Evolutionary conservation across 768 basidiomycete species (phyloP).

Genomic region (Boletus sensibilis): DNA sequence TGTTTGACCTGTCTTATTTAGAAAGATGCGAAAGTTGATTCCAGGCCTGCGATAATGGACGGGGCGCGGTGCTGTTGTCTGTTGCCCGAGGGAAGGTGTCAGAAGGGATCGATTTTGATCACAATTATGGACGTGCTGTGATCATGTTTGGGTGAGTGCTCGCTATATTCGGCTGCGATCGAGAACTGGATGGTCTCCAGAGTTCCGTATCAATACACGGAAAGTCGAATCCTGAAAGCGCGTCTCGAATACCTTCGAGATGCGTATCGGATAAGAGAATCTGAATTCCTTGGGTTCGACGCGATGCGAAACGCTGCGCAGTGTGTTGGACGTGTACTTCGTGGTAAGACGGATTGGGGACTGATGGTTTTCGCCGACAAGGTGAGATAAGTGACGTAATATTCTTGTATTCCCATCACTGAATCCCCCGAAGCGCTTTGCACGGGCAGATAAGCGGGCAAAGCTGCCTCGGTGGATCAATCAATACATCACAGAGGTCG

Average conservation of each 20-base stretch:
- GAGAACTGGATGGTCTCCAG: constrained; percentile 38
- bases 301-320: constrained; percentile 99
- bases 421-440: constrained; percentile 66
- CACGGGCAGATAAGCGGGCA: constrained; percentile 87
- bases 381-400: constrained; percentile 43
- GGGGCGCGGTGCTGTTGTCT: constrained; percentile 93
- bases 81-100: constrained; percentile 99
- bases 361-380: constrained; percentile 99
- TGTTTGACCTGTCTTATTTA: not conserved
- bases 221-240: constrained; percentile 95
- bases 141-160: constrained; percentile 93
- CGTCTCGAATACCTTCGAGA: constrained; percentile 97
- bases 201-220: constrained; percentile 97
- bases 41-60: constrained; percentile 97
- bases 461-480: constrained; percentile 99
- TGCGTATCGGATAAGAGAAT: constrained; percentile 96
- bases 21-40: not conserved
- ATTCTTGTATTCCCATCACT: not conserved
- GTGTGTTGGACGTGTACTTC: constrained; percentile 94
- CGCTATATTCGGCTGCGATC: not conserved
- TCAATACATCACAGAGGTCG: constrained; percentile 98
- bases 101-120: constrained; percentile 99
- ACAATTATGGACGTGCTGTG: constrained; percentile 98
- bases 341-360: constrained; percentile 99
- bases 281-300: constrained; percentile 98